Conservation (phyloP, 495 filamentous ascomycete species). For the Penicillium taxi region DNA sequence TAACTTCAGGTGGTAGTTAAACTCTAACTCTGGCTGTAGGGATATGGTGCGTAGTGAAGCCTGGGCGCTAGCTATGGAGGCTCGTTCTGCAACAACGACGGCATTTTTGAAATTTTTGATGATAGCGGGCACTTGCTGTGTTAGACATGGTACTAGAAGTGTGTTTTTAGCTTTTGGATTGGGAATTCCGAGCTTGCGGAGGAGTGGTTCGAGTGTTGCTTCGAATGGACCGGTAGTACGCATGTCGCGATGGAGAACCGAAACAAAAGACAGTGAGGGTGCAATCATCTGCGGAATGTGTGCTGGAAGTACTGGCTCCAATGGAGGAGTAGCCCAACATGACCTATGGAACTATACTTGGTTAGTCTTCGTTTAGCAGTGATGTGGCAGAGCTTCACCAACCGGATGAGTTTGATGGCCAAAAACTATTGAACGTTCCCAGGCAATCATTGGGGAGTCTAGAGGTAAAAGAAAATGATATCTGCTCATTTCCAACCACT, state of each 20-base stretch:
- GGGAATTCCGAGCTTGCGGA: slow-evolving; percentile 5
- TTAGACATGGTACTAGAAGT: slow-evolving; percentile 14
- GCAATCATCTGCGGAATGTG: slow-evolving; percentile 10
- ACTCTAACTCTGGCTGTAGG: slow-evolving; percentile 10
- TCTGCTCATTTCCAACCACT: slow-evolving; percentile 2
- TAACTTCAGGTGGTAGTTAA: slow-evolving; percentile 16
- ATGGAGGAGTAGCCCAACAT: slow-evolving; percentile 10
- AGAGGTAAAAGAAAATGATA: not conserved
- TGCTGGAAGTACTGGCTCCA: slow-evolving; percentile 4
- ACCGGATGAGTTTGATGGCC: slow-evolving; percentile 21
- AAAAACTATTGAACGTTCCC: slow-evolving; percentile 14
- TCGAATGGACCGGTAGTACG: slow-evolving; percentile 5
- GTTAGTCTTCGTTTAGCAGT: slow-evolving; percentile 1
- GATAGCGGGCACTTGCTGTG: slow-evolving; percentile 12
- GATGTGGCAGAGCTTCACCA: not conserved
- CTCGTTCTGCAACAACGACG: slow-evolving; percentile 6
- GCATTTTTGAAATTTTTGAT: slow-evolving; percentile 9
- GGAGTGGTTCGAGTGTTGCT: slow-evolving; percentile 5
- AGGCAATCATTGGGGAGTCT: slow-evolving; percentile 2
- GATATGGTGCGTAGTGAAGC: slow-evolving; percentile 17
- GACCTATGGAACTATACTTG: slow-evolving; percentile 10
- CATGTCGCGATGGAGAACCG: slow-evolving; percentile 6
- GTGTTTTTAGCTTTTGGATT: slow-evolving; percentile 1
- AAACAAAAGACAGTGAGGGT: slow-evolving; percentile 11
- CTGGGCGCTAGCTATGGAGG: slow-evolving; percentile 11